Base-by-base conservation (phyloP, 805 yeast species). In the Saturnispora sanitii region DNA sequence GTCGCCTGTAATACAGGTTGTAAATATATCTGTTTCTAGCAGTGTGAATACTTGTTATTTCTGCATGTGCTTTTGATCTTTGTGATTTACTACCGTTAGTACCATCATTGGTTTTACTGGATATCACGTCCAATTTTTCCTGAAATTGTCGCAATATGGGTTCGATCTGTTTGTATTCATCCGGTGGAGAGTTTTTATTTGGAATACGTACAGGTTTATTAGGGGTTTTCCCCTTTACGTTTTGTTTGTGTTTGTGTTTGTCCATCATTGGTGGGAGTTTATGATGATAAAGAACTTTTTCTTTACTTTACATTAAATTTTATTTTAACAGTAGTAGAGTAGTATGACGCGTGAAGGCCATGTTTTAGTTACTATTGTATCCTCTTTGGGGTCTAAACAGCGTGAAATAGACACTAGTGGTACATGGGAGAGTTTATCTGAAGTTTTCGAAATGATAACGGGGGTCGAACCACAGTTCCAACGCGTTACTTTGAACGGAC, bases 11-110 rank as follows among this genome's bases (percentile, higher is more conserved):
- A 54, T 76, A 78, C 53, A 86, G 56, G 16, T 79, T 82, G 55
- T 79, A 87, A 2, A 87, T 66, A 52, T 86, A 87, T 40, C 88
- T 60, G 1, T 90, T 76, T 37, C 80, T 69, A 52, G 82, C 87
- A 55, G 84, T 90, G 44, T 78, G 70, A n/a, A 84, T 57, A 51
- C 71, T 74, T 48, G 73, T 67, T 16, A 86, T 75, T 40, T 79
- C 80, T 87, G 92, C 83, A 7, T 77, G 55, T 2, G 76, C 63
- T 46, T 77, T 77, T 41, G 70, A 66, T 42, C 76, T 74, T 18
- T 70, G 65, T 41, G 63, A 58, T 9, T 68, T 58, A 3, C 60
- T 42, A 6, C 40, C 25, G 12, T 65, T 60, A 21, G 60, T 52
- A 1, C 60, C 40, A 41, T 74, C 75, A 4, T 70, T 66, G 23